Base-by-base conservation (phyloP, 306 rosid genomes). In the Herpetospermum pedunculosum region DNA sequence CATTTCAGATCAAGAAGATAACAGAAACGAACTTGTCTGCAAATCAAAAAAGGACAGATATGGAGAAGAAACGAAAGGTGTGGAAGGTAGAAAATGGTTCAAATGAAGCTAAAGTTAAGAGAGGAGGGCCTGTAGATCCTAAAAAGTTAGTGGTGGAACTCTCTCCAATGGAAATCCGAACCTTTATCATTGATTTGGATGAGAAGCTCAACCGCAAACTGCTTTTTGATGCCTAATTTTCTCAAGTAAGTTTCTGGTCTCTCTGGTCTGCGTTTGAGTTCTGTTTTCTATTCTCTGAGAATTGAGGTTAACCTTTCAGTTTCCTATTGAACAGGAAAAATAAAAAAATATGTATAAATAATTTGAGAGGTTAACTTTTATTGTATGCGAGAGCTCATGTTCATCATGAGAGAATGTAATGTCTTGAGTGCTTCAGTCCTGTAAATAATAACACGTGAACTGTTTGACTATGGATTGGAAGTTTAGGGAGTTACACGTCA, bases 131-230 rank as follows among this genome's bases (percentile, higher is more conserved):
- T 41, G 83, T 89, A 60, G 88, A 91, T 79, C 96, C 92, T 30
- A 76, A 77, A 73, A 79, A 81, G 74, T 85, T 91, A 46, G 67
- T 67, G n/a, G 95, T 89, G 79, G 97, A 94, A 81, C 95, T 94
- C 30, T 83, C 89, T 9, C 96, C 98, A 1, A 88, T 88, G 96
- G 97, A 91, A 82, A 94, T 91, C 72, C 89, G 97, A 68, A 89
- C 95, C 78, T 94, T 94, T 65, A 53, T 85, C 74, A 29, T 91
- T 52, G 67, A 77, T 75, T 85, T 83, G 25, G 83, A 60, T 50
- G 4, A 75, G 4, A 75, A 41, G 34, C 43, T 78, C 71, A 60
- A 72, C 63, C 81, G 50, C 53, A 40, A 58, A 37, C 18, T 41
- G 55, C 29, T 72, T 40, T 70, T 73, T 73, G 84, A 75, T 77